Evolutionary conservation across 1,284 basidiomycete species (phyloP), one percentile per base, ranked within the genome.

Genomic region (Clitocybe nebularis): DNA sequence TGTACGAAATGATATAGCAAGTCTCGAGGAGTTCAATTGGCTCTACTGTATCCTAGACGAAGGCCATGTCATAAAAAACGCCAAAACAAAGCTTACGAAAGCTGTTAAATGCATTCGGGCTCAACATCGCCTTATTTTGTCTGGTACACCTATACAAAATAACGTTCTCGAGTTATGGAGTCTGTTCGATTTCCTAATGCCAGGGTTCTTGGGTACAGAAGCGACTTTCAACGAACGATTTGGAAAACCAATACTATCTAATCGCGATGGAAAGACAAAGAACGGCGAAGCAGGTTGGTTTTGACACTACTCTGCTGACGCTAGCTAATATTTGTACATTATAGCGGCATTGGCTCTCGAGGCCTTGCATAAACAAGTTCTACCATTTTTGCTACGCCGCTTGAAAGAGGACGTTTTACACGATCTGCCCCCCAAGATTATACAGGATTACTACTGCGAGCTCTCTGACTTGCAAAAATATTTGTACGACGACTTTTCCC

Each of bases 401-500:
- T 70, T 99, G 56, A 99, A 99, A 63, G 96, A 99, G 65, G 94
- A 99, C 58, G 96, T 99, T 16, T 72, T 99, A 47, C 72, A 93
- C 54, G 96, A 99, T 60, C 74, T 99, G 1, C 96, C 96, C 0
- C 96, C 96, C 2, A 99, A 99, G 71, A 99, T 99, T 63, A 99
- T 99, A 50, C 96, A 99, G 66, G 96, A 99, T 61, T 98, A 99
- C 64, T 96, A 98, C 59, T 98, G 95, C 72, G 95, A 99, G 58
- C 75, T 99, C 2, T 97, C 94, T 0, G 87, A 93, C 10, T 65
- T 99, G 40, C 94, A 99, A 69, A 92, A 93, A 66, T 74, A 84
- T 55, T 75, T 98, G 11, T 98, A 97, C 61, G 94, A 97, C 59
- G 87, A 94, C 57, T 96, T 93, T 57, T 82, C 89, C 1, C 80